Evolutionary conservation across 352 stramenopile species (phyloP).

Genomic region (Phytophthora syringae): DNA sequence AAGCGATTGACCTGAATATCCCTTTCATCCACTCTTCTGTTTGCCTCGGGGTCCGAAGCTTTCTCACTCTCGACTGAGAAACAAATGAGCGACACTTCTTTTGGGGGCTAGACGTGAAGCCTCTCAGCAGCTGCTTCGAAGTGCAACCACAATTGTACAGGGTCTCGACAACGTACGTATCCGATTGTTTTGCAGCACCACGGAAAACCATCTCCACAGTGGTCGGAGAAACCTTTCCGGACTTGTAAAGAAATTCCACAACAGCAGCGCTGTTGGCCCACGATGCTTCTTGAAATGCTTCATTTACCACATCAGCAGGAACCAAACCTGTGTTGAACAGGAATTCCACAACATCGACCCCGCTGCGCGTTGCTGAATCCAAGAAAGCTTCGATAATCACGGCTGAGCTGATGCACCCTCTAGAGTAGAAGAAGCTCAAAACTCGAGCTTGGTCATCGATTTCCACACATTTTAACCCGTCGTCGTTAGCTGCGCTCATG

Average conservation of each 20-base stretch:
- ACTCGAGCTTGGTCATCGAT: constrained; percentile 4
- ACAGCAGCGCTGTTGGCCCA: not conserved
- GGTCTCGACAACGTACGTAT: not conserved
- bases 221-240: not conserved
- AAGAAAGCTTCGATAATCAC: not conserved
- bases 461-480: not conserved
- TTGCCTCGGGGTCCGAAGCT: no score
- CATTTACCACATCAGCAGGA: constrained; percentile 4
- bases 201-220: not conserved
- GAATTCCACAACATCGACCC: constrained; percentile 5
- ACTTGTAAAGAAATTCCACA: not conserved
- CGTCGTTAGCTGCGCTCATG: not conserved
- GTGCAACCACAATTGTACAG: constrained; percentile 5
- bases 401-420: not conserved
- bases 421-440: constrained; percentile 2
- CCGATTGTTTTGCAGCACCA: not conserved
- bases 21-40: no score
- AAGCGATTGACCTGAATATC: no score
- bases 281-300: not conserved
- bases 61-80: not conserved
- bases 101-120: not conserved
- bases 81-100: not conserved
- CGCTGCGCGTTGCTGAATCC: not conserved
- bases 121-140: not conserved
- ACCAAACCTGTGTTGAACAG: not conserved